Base-by-base conservation (phyloP, 2,329 filamentous ascomycete species). In the Epichloe brachyelytri region DNA sequence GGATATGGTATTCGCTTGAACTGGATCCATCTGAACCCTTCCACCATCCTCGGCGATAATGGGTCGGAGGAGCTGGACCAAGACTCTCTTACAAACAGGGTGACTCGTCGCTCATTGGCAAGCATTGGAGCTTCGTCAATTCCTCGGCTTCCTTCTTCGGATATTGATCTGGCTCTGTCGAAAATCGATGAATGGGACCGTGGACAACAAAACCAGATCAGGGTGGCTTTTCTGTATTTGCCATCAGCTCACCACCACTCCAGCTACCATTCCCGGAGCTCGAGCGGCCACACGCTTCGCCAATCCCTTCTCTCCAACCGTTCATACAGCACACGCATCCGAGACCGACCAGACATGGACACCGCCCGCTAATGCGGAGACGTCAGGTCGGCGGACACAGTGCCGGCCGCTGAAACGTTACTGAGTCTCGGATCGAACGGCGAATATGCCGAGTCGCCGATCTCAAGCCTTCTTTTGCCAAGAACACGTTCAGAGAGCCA, bases 1-100 rank as follows among this genome's bases (percentile, higher is more conserved):
- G 58, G 58, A 2, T 60, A 60, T 36, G 56, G 51, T 7, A 39
- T 58, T 5, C 53, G 57, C 6, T 49, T 59, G 14, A 53, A 48
- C 20, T 58, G 55, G 57, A 17, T 51, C 3, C 38, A 47, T 48
- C 43, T 56, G 1, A 51, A 47, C 8, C n/a, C 51, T 14, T 51
- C 39, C 12, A 48, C 30, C n/a, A 15, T 51, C 43, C 34, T 48
- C 19, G 8, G 43, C 47, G 20, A 52, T n/a, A 5, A 22, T 30
- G 11, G 20, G 36, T 37, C 30, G 6, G 22, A 26, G 5, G 14
- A 50, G 22, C 15, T 2, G 30, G 38, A 48, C 3, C 30, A 46
- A 12, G 20, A 10, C 37, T 17, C 4, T 2, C 15, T n/a, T 5
- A 33, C 15, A 10, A 26, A n/a, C 40, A 44, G 45, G n/a, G 19